Evolutionary conservation across 2,329 filamentous ascomycete species (phyloP), one percentile per base, ranked within the genome.

Genomic region (Ilyonectria sp.): DNA sequence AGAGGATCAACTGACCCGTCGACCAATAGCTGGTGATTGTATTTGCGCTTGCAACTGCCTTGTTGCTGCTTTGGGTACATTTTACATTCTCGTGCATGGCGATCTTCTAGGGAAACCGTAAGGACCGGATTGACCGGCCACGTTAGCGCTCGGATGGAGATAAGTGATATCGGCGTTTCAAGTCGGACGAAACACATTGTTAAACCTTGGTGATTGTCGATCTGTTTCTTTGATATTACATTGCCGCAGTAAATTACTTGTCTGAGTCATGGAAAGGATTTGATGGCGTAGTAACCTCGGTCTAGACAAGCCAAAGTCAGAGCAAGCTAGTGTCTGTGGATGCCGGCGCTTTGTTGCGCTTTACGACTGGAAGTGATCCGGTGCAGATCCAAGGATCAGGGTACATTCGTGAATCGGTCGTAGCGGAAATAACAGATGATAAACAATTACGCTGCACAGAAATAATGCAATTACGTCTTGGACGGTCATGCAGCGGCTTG

Each of bases 1-100:
- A 33, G 26, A 62, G n/a, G 21, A 46, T 44, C 40, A 47, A 43
- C 23, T 29, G 21, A 23, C 13, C 23, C 21, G 29, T 19, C 40
- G 19, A 26, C 47, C 62, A 59, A 64, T 58, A 17, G 26, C 13
- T n/a, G 33, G 13, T 21, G 9, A 50, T n/a, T 6, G 6, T 26
- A 2, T 9, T 17, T 54, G 46, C 62, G 62, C 62, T 64, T 64
- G 31, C 55, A 64, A 58, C 47, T 64, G 53, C 49, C 55, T 33
- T 43, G 57, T 58, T 53, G 17, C 46, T 40, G n/a, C 44, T 49
- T 37, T 46, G 54, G 54, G 47, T 23, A 35, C 29, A 23, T 19
- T 44, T 21, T 23, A 35, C 29, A 23, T 19, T 44, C 29, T 43
- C 21, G 23, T 46, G 31, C 53, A 26, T 46, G 52, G 17, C 11